Evolutionary conservation across 305 asterid genomes (phyloP).

Genomic region (Fraxinus sp.): DNA sequence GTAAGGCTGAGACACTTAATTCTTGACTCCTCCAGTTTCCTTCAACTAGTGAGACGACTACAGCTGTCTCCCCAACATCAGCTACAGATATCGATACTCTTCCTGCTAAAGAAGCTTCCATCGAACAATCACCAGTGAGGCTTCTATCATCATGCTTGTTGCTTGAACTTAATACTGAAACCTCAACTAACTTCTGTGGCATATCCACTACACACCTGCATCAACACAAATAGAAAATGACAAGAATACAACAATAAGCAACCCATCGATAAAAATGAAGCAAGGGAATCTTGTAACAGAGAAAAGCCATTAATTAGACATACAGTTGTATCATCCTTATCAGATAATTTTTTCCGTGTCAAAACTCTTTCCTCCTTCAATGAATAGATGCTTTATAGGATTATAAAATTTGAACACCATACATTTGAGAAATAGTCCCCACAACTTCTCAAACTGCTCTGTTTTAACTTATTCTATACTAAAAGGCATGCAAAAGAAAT

Average conservation of each 20-base stretch:
- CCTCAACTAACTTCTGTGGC: constrained; percentile 37
- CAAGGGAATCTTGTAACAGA: constrained; percentile 15
- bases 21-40: constrained; percentile 47
- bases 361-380: not conserved
- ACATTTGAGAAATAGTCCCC: not conserved
- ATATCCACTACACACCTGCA: constrained; percentile 61
- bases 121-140: constrained; percentile 32
- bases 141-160: constrained; percentile 40
- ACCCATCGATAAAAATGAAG: constrained; percentile 1
- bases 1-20: constrained; percentile 33
- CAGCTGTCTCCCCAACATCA: constrained; percentile 89
- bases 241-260: constrained; percentile 30
- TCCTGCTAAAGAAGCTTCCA: constrained; percentile 61
- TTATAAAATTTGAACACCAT: not conserved
- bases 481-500: not conserved
- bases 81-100: constrained; percentile 77
- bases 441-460: not conserved
- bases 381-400: not conserved
- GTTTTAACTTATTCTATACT: constrained; percentile 1
- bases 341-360: not conserved
- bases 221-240: constrained; percentile 33
- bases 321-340: constrained; percentile 1
- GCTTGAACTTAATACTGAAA: constrained; percentile 31
- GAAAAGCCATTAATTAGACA: constrained; percentile 7
- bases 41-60: constrained; percentile 64